A percentile compares a stretch with the other conserved stretches of the same genome.
These are phyloP conservation scores for Fennellomyces sp. DNA, from an alignment of 371 early-diverging fungal species.

Conservation along the genomic window DNA sequence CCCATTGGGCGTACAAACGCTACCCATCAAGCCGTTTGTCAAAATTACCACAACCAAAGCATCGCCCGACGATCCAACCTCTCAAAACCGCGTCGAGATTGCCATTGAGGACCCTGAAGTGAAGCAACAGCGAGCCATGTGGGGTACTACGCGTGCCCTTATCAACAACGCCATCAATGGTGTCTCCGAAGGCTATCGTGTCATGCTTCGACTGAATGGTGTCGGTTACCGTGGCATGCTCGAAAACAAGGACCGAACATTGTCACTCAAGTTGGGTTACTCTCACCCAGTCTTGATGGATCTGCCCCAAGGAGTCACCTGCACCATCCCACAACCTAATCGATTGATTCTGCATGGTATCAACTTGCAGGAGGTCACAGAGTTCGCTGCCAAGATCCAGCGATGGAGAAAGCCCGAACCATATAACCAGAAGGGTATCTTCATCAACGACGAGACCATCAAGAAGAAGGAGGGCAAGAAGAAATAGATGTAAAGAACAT, in stretches of 20 bases:
- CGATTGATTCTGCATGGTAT: constrained; percentile 82
- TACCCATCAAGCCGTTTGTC: constrained; percentile 85
- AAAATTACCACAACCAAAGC: constrained; percentile 51
- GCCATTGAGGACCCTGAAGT: constrained; percentile 60
- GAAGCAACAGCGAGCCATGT: constrained; percentile 86
- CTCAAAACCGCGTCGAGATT: constrained; percentile 60
- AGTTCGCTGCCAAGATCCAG: constrained; percentile 93
- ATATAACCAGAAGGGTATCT: constrained; percentile 98
- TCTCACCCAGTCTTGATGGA: constrained; percentile 82
- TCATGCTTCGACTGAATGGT: constrained; percentile 87
- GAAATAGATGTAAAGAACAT: constrained; percentile 63
- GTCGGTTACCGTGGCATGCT: constrained; percentile 94
- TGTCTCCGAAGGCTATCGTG: constrained; percentile 88
- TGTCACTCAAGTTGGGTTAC: constrained; percentile 88
- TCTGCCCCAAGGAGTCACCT: constrained; percentile 83
- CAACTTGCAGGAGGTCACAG: constrained; percentile 78
- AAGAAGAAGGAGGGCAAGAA: constrained; percentile 95
- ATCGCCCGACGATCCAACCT: constrained; percentile 37
- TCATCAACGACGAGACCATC: constrained; percentile 96
- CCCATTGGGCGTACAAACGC: constrained; percentile 74
- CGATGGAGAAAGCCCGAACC: constrained; percentile 95
- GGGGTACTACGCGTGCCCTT: constrained; percentile 94
- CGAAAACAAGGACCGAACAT: constrained; percentile 60
- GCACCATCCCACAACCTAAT: constrained; percentile 83
- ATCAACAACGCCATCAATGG: constrained; percentile 88